These are phyloP conservation scores for Moesziomyces globuligerus DNA, from an alignment of 1,284 basidiomycete species.

Conservation along the genomic window DNA sequence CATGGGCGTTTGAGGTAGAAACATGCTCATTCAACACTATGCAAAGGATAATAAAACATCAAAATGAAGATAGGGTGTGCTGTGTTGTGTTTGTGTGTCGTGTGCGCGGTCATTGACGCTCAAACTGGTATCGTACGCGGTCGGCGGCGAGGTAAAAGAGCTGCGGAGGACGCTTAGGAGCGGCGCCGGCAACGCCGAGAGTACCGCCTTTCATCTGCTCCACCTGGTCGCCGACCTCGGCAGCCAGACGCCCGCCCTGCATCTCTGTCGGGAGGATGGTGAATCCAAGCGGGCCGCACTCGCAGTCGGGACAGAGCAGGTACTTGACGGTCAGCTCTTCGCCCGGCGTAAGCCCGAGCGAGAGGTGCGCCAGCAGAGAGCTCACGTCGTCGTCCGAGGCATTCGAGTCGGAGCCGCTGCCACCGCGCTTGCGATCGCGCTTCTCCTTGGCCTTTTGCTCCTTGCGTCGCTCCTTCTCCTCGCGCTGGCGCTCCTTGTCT, in stretches of 20 bases:
- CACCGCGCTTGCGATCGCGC: conserved; percentile 24
- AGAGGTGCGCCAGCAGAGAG: conserved; percentile 36
- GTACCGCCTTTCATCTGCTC: conserved; percentile 35
- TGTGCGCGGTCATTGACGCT: conserved; percentile 13
- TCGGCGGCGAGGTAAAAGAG: conserved; percentile 58
- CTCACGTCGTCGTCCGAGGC: conserved; percentile 34
- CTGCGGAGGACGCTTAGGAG: conserved; percentile 31
- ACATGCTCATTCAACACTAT: neutral
- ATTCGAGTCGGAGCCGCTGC: conserved; percentile 33
- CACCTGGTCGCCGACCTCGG: conserved; percentile 53
- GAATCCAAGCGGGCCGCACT: conserved; percentile 64
- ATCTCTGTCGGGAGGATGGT: conserved; percentile 51
- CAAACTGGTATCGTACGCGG: conserved; percentile 57
- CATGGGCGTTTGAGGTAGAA: neutral
- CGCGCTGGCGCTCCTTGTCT: conserved; percentile 29
- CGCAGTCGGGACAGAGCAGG: conserved; percentile 65
- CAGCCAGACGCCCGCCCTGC: conserved; percentile 54
- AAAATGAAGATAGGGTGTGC: neutral
- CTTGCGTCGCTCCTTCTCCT: conserved; percentile 27
- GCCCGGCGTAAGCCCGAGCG: conserved; percentile 45
- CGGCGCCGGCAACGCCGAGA: conserved; percentile 1
- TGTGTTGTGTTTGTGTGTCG: neutral
- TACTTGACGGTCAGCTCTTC: conserved; percentile 62
- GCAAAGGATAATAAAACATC: neutral
- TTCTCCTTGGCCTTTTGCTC: conserved; percentile 23